A percentile compares a stretch with the other conserved stretches of the same genome.
Evolutionary conservation across 768 basidiomycete species (phyloP).

Genomic region (Mycena haematopus): DNA sequence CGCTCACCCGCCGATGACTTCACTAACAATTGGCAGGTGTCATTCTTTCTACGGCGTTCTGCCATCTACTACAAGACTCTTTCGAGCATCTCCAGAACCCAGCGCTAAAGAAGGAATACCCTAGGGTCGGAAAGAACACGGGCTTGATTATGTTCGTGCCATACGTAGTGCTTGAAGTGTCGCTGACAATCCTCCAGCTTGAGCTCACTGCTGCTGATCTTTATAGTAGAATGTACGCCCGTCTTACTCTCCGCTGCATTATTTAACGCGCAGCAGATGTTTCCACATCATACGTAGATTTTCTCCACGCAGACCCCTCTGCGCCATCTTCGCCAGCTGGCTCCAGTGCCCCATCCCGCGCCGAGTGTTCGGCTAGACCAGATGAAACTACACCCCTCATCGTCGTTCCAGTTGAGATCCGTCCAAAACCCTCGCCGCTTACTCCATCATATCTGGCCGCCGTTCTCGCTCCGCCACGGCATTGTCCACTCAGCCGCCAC

Average conservation of each 20-base stretch:
- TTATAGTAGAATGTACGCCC: slow-evolving; percentile 78
- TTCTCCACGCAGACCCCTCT: slow-evolving; percentile 68
- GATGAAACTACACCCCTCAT: slow-evolving; percentile 24
- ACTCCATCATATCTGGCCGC: slow-evolving; percentile 17
- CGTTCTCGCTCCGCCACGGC: slow-evolving; percentile 26
- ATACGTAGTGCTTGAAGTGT: slow-evolving; percentile 4
- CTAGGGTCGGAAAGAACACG: slow-evolving; percentile 59
- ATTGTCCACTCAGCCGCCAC: slow-evolving; percentile 26
- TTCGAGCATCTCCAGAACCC: slow-evolving; percentile 64
- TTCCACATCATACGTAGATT: slow-evolving; percentile 78
- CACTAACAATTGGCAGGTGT: slow-evolving; percentile 55
- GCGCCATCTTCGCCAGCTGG: slow-evolving; percentile 47
- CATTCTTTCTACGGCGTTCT: slow-evolving; percentile 83
- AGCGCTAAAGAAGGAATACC: slow-evolving; percentile 52
- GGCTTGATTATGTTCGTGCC: slow-evolving; percentile 75
- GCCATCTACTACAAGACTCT: slow-evolving; percentile 80
- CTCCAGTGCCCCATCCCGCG: slow-evolving; percentile 37
- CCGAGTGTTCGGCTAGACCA: slow-evolving; percentile 12
- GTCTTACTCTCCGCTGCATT: slow-evolving; percentile 9
- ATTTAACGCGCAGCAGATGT: slow-evolving; percentile 51
- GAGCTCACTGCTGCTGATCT: slow-evolving; percentile 70
- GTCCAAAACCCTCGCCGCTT: slow-evolving; percentile 11
- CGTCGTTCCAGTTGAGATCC: slow-evolving; percentile 9
- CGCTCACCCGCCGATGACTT: background rate
- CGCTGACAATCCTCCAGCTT: slow-evolving; percentile 48